Base-by-base conservation (phyloP, 495 filamentous ascomycete species). In the Aspergillus heteromorphus region DNA sequence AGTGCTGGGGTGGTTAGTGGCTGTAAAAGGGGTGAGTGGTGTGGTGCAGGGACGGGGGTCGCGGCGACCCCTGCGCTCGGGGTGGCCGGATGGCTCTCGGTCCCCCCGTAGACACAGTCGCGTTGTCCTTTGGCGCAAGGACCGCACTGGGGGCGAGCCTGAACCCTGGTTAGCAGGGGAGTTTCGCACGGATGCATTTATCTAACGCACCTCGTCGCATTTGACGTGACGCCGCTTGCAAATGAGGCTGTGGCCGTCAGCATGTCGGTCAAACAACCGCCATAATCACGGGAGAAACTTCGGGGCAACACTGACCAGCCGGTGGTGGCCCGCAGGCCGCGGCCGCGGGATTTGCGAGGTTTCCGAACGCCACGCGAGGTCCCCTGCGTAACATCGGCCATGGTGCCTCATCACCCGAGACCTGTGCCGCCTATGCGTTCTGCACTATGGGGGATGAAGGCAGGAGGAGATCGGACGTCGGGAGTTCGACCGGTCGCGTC, bases 191-290 rank as follows among this genome's bases (percentile, higher is more conserved):
- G 25, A 29, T 3, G 21, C 3, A 5, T 29, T 16, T 4, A 43
- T 42, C 25, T 18, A 16, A 13, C 51, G 18, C 58, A 64, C 65
- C 53, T 67, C 66, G 20, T 69, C 66, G 27, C 66, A 69, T 43
- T 69, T 69, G 40, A 69, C 66, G 50, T 69, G 66, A n/a, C 66
- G 58, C 17, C 59, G 56, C 49, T 66, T 69, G 60, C 66, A 69
- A 34, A 63, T 56, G 16, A 65, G 42, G 49, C 66, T 69, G 13
- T 19, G 23, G 16, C 23, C 6, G 43, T 58, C 17, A 58, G 49
- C 11, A 23, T 8, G 40, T 47, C 8, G 41, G 38, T 21, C 18
- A 40, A 5, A 19, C 21, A 30, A 27, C 1, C 20, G 27, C 10
- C 36, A 56, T 31, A 18, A 16, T 6, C 10, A 23, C 18, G 14